phyloP scores from a whole-genome alignment of 805 yeast species.

The Starmera quercuum region DNA sequence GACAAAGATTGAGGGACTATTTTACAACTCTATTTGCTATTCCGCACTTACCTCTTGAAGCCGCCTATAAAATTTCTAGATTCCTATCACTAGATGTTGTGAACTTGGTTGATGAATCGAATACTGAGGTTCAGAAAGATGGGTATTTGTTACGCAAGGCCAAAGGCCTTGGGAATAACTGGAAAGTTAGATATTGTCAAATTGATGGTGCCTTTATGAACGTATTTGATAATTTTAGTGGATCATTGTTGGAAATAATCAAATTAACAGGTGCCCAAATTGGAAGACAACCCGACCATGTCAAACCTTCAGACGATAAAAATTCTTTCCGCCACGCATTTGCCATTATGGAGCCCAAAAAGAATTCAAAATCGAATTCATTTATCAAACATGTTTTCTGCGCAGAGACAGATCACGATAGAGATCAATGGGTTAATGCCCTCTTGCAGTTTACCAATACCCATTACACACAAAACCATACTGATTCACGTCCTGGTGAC shows the following conservation, averaged over 20 bases:
- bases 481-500: neutral
- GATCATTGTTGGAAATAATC: conserved; percentile 45
- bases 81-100: conserved; percentile 64
- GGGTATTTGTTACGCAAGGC: conserved; percentile 59
- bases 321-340: conserved; percentile 49
- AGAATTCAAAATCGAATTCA: conserved; percentile 14
- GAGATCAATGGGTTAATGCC: conserved; percentile 63
- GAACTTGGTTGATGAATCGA: conserved; percentile 46
- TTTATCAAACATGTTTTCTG: conserved; percentile 57
- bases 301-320: conserved; percentile 18
- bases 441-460: conserved; percentile 26
- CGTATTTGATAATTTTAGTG: conserved; percentile 50
- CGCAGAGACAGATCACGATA: conserved; percentile 71
- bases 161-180: conserved; percentile 53
- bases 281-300: conserved; percentile 38
- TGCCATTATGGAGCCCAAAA: conserved; percentile 40
- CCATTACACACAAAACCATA: neutral
- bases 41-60: conserved; percentile 49
- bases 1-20: conserved; percentile 47
- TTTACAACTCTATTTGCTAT: conserved; percentile 48
- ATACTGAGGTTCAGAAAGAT: conserved; percentile 47
- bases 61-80: conserved; percentile 46
- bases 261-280: conserved; percentile 43
- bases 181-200: conserved; percentile 68
- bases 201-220: conserved; percentile 52